Conservation (phyloP, 169 alveolate species). For the Toxoplasma gondii region DNA sequence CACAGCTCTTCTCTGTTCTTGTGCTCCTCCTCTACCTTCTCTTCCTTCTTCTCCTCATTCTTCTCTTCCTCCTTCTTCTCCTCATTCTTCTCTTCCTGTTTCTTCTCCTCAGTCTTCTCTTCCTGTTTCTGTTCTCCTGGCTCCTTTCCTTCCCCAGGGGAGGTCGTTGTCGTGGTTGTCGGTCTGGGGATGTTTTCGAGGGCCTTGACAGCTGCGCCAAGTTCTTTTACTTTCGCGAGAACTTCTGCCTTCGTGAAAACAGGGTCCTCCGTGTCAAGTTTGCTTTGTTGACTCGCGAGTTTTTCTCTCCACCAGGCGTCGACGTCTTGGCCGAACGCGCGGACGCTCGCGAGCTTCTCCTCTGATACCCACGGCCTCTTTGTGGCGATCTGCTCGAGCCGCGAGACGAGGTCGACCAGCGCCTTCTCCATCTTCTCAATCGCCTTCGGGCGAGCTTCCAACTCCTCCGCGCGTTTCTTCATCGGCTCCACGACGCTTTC, state of each 20-base stretch:
- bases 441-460: constrained; percentile 37
- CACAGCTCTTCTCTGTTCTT: constrained; percentile 39
- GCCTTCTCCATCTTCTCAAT: constrained; percentile 9
- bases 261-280: constrained; percentile 23
- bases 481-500: constrained; percentile 55
- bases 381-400: constrained; percentile 14
- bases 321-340: constrained; percentile 17
- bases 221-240: constrained; percentile 28
- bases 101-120: neutral
- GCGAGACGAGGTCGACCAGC: constrained; percentile 1
- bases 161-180: constrained; percentile 13
- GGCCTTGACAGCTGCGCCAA: neutral
- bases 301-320: constrained; percentile 59
- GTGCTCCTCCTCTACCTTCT: neutral
- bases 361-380: constrained; percentile 40
- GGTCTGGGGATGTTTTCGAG: constrained; percentile 51
- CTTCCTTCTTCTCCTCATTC: neutral
- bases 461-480: constrained; percentile 34
- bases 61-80: neutral
- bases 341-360: neutral
- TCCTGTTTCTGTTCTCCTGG: neutral
- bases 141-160: neutral
- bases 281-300: constrained; percentile 40
- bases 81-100: neutral
- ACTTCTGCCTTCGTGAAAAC: constrained; percentile 63